Evolutionary conservation across 2,329 filamentous ascomycete genomes (phyloP), one percentile per base, ranked within the genome.

Genomic region (Apiospora hydei): DNA sequence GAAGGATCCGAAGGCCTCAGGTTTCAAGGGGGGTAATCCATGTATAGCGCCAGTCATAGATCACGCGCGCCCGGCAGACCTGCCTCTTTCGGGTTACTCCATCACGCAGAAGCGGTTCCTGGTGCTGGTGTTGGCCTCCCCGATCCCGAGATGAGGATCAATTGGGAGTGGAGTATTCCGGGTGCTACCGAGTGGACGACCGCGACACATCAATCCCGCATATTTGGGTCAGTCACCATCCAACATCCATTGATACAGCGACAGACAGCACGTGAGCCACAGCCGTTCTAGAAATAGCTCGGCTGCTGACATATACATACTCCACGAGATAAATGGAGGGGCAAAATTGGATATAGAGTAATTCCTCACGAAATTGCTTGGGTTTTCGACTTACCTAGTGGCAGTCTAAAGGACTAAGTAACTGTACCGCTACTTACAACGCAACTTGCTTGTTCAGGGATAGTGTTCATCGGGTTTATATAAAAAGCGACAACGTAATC

Each of bases 31-130:
- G 53, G 21, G 3, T 21, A 30, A 16, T 13, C 30, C 57, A 57
- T n/a, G 57, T 64, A 61, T 30, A 34, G 30, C 57, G 57, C 41
- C 57, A 64, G 57, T 64, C 57, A 64, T 64, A 41, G 57, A 64
- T 64, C 57, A 64, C 57, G 57, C 57, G 57, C 53, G 34, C 57
- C 53, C 57, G 57, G 57, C 57, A 41, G 21, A 14, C 34, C 57
- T 64, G 34, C 57, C 57, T n/a, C 18, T 64, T 64, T 64, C 30
- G 34, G 57, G 21, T 34, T 61, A 38, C 53, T 11, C 14, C 3
- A 38, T 61, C n/a, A 24, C 49, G 11, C 49, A 47, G 46, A 47
- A 49, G 21, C 46, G 51, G 51, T 61, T 61, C 53, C 53, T 61
- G 53, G 53, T 18, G 53, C 30, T 34, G 53, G 44, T 46, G 44